These are phyloP conservation scores for Leptographium wingfieldii DNA, from an alignment of 2,329 filamentous ascomycete species.

Conservation along the genomic window DNA sequence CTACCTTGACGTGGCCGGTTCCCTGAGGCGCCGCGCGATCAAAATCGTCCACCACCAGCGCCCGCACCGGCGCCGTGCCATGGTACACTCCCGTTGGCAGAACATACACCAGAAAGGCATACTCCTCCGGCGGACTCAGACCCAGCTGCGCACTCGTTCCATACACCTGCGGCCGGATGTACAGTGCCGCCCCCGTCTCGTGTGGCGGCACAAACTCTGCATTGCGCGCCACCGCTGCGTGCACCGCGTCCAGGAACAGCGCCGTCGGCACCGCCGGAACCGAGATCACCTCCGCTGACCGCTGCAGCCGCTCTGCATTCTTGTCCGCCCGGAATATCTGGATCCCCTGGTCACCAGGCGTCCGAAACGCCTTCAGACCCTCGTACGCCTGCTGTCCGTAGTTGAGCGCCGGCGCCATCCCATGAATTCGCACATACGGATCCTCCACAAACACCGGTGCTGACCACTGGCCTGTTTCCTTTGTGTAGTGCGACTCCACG, in stretches of 20 bases:
- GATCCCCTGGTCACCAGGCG: slow-evolving; percentile 55
- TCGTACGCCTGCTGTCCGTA: slow-evolving; percentile 98
- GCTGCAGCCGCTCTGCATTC: slow-evolving; percentile 75
- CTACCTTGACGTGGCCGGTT: slow-evolving; percentile 83
- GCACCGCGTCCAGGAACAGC: slow-evolving; percentile 63
- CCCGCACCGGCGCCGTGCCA: slow-evolving; percentile 75
- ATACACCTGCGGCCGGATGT: slow-evolving; percentile 80
- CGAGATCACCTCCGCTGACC: slow-evolving; percentile 71
- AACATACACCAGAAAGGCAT: slow-evolving; percentile 81
- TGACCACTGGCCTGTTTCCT: slow-evolving; percentile 64
- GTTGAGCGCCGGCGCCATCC: slow-evolving; percentile 90
- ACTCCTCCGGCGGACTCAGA: slow-evolving; percentile 77
- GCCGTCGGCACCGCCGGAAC: slow-evolving; percentile 68
- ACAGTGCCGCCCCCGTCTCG: slow-evolving; percentile 80
- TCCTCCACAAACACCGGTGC: slow-evolving; percentile 67
- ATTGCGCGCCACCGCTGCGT: slow-evolving; percentile 74
- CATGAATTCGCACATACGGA: slow-evolving; percentile 79
- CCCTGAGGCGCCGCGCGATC: slow-evolving; percentile 87
- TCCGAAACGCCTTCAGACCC: slow-evolving; percentile 92
- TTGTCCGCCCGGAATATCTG: slow-evolving; percentile 77
- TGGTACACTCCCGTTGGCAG: slow-evolving; percentile 92
- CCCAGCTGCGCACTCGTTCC: slow-evolving; percentile 80
- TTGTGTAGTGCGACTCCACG: slow-evolving; percentile 74
- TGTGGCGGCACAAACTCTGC: slow-evolving; percentile 86
- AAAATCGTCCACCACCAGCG: slow-evolving; percentile 81